Evolutionary conservation across 495 filamentous ascomycete species (phyloP), one percentile per base, ranked within the genome.

Genomic region (Penicillium mononematosum): DNA sequence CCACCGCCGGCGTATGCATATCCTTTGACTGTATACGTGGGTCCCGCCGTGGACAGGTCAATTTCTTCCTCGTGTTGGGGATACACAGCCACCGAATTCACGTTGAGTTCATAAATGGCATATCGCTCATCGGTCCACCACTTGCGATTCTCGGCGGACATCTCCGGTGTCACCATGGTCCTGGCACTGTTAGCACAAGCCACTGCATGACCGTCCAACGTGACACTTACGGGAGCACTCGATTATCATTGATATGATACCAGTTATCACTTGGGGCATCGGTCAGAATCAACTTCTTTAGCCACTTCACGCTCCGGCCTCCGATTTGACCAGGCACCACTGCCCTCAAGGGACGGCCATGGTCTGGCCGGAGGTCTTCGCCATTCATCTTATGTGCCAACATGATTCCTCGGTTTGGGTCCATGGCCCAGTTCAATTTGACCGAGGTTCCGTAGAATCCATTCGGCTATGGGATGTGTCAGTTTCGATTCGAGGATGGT

Each of bases 171-270:
- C 14, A 97, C 82, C 84, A 86, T 93, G 0, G 91, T 96, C 16
- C 74, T 81, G 62, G 24, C 12, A 36, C 10, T 20, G 14, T 32
- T 25, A 62, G 56, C n/a, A 52, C 6, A 31, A 7, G 4, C 19
- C 50, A 36, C 25, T 38, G 6, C 36, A 47, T 10, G n/a, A 45
- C 5, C 0, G 4, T 19, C 24, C 1, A 29, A n/a, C 12, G 27
- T n/a, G 50, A 50, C 36, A 43, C 76, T 59, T 46, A 78, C 76
- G 93, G 93, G 45, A 98, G 71, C 9, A 97, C 92, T 45, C 93
- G 77, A 61, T 98, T 98, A 65, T 98, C 93, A 65, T 95, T 90
- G 53, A 95, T 90, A 69, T 98, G 93, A 61, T 97, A 98, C 92
- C 92, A 96, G 61, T 96, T 96, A 49, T 93, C 88, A 65, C 91